Evolutionary conservation across 1,284 basidiomycete species (phyloP), one percentile per base, ranked within the genome.

Genomic region (Trametes sp.): DNA sequence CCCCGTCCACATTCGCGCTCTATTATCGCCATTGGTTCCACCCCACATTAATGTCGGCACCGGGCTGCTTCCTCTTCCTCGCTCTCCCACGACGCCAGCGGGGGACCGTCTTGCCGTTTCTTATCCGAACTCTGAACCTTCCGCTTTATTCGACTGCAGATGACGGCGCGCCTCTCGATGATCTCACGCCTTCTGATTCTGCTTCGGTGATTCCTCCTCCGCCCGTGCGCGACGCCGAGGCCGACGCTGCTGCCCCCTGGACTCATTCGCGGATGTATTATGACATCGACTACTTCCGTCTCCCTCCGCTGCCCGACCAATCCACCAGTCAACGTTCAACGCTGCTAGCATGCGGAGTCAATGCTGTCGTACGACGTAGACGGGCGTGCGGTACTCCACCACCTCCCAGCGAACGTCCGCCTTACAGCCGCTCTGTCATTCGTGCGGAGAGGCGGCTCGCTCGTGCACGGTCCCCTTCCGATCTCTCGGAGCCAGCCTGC

Each of bases 21-120:
- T 54, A 23, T 62, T 62, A 57, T 64, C 57, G 62, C 65, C 55
- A 62, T 64, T 67, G 61, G 60, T 31, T 28, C 31, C 44, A 50
- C 57, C 49, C 36, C 54, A 49, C 59, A 52, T 66, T 55, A 41
- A 64, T 64, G 45, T 67, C 66, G 66, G 66, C 66, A 62, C 66
- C 66, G 66, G 62, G 21, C 16, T 41, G 45, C 52, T 60, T 54
- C 56, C 31, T 19, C 48, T 58, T 51, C 33, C 41, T 52, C 48
- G 19, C 36, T 21, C 55, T 66, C 62, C 54, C 65, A 61, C 59
- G 59, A 50, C 29, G 33, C 2, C 23, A 24, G 38, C 53, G 42
- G 42, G 56, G 59, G 52, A n/a, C 59, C 21, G 42, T 48, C 57
- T 28, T 59, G 41, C 49, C 46, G 28, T 50, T 61, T 38, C 49